Percentiles rank a stretch among this genome's conserved stretches.
Evolutionary conservation across 2,329 filamentous ascomycete species (phyloP).

Genomic region (Plenodomus biglobosus): DNA sequence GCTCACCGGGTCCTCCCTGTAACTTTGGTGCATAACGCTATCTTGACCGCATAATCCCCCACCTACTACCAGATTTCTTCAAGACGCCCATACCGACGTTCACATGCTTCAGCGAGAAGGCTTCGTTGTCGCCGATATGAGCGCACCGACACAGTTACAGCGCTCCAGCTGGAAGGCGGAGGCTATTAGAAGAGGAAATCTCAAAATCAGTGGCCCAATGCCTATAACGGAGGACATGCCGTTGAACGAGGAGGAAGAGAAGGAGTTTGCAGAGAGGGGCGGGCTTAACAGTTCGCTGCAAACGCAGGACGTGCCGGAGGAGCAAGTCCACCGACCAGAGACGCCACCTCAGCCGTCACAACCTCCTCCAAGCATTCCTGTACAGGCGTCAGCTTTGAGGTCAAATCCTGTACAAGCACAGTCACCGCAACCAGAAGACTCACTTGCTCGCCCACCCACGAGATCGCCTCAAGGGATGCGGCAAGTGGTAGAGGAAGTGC

Average conservation of each 20-base stretch:
- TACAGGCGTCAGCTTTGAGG: conserved; percentile 11
- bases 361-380: conserved; percentile 13
- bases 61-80: conserved; percentile 11
- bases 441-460: conserved; percentile 7
- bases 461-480: conserved; percentile 26
- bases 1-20: conserved; percentile 25
- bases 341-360: conserved; percentile 17
- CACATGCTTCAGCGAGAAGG: conserved; percentile 40
- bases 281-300: conserved; percentile 15
- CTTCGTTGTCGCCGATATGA: conserved; percentile 36
- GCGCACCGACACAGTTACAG: conserved; percentile 28
- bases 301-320: conserved; percentile 15
- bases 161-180: conserved; percentile 45
- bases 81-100: conserved; percentile 17
- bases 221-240: conserved; percentile 43
- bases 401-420: conserved; percentile 15
- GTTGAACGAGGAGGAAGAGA: conserved; percentile 40
- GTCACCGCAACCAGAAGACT: conserved; percentile 8
- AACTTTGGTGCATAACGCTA: conserved; percentile 26
- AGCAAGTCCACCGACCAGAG: conserved; percentile 14
- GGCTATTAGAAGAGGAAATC: conserved; percentile 42
- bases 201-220: conserved; percentile 45
- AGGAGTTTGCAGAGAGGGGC: conserved; percentile 31
- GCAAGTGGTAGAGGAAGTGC: conserved; percentile 23
- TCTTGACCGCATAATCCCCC: conserved; percentile 23